These are phyloP conservation scores for Erysimum pusillum DNA, from an alignment of 441 rosid genomes.

Conservation along the genomic window DNA sequence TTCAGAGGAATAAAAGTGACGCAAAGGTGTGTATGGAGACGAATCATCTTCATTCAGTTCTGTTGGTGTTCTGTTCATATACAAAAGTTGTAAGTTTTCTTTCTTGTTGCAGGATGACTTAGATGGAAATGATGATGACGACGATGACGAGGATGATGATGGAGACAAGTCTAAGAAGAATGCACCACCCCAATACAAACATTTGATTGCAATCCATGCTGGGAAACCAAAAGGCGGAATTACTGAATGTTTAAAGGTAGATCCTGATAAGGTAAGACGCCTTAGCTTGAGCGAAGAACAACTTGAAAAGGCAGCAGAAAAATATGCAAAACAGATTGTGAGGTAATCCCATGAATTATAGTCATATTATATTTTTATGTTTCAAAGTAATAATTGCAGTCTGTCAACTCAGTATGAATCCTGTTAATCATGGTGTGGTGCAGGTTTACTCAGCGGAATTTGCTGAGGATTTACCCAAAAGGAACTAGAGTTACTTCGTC, in stretches of 20 bases:
- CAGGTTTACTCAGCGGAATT: constrained; percentile 88
- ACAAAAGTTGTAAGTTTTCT: neutral
- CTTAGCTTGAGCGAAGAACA: constrained; percentile 87
- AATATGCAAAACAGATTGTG: constrained; percentile 69
- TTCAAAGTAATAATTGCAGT: constrained; percentile 42
- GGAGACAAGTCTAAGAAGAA: constrained; percentile 55
- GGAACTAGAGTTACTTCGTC: constrained; percentile 87
- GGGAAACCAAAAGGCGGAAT: constrained; percentile 93
- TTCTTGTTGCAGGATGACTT: constrained; percentile 53
- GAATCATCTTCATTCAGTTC: constrained; percentile 14
- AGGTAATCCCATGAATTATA: constrained; percentile 56
- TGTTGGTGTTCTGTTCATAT: constrained; percentile 29
- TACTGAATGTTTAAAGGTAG: constrained; percentile 64
- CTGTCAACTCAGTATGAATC: constrained; percentile 49
- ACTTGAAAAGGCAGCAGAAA: constrained; percentile 71
- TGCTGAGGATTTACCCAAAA: constrained; percentile 89
- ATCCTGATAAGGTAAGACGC: constrained; percentile 82
- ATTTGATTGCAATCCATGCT: constrained; percentile 85
- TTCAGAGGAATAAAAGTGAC: constrained; percentile 39
- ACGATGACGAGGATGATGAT: constrained; percentile 48
- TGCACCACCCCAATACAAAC: constrained; percentile 65
- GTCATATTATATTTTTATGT: constrained; percentile 39
- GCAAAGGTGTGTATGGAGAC: constrained; percentile 59
- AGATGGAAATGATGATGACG: constrained; percentile 49
- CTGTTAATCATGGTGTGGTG: constrained; percentile 34